These are phyloP conservation scores for Candida sphagnicola DNA, from an alignment of 805 yeast genomes.

Conservation along the genomic window DNA sequence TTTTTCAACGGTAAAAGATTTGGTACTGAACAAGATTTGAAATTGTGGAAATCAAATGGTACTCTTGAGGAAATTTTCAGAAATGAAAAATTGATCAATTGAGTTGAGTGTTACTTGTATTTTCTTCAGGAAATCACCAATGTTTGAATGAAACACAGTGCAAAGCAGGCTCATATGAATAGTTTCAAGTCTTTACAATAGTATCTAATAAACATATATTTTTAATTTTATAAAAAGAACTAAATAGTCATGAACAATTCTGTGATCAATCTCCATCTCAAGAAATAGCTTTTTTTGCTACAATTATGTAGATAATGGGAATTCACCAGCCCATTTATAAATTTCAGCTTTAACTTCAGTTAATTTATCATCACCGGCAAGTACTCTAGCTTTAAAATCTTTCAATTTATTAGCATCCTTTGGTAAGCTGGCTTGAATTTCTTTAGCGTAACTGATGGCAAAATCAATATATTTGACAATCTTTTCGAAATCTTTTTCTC, in stretches of 20 bases:
- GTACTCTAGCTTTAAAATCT: conserved; percentile 86
- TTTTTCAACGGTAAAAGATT: conserved; percentile 56
- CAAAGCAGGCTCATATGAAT: conserved; percentile 3
- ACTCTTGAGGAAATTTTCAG: conserved; percentile 30
- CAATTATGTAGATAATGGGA: conserved; percentile 49
- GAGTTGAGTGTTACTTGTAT: no score
- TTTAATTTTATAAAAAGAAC: background rate
- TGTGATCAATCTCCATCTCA: no score
- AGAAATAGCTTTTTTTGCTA: no score
- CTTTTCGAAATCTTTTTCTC: conserved; percentile 77
- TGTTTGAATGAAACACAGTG: no score
- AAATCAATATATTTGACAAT: conserved; percentile 78
- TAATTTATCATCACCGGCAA: conserved; percentile 62
- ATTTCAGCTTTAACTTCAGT: conserved; percentile 70
- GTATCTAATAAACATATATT: conserved; percentile 2
- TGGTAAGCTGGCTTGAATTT: conserved; percentile 68
- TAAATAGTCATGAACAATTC: conserved; percentile 2
- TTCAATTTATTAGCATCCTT: conserved; percentile 91
- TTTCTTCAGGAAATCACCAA: no score
- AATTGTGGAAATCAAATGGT: conserved; percentile 31
- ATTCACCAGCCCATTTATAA: conserved; percentile 86
- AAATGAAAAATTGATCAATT: conserved; percentile 10
- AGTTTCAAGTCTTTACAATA: background rate
- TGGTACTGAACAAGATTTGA: conserved; percentile 53
- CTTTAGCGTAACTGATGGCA: conserved; percentile 65